Conservation (phyloP, 2,329 filamentous ascomycete genomes). For the Pseudonectria foliicola region DNA sequence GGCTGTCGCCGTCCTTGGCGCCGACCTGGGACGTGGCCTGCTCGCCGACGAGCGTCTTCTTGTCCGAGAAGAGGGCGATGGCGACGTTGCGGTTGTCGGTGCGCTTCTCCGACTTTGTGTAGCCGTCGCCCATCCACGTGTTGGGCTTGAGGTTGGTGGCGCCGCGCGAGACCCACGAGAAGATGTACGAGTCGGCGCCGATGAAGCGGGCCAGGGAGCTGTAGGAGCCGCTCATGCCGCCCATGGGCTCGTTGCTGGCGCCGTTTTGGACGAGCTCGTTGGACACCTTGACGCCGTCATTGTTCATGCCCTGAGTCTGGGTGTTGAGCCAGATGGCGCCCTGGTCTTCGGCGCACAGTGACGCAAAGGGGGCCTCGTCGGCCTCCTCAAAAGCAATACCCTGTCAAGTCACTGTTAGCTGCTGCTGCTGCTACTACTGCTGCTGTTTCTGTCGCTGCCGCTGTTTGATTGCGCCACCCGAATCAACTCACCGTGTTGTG, state of each 20-base stretch:
- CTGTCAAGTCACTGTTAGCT: too few relatives aligned
- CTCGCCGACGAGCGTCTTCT: constrained; percentile 46
- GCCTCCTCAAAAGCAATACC: constrained; percentile 57
- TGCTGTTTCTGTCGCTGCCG: too few relatives aligned
- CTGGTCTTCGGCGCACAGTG: constrained; percentile 55
- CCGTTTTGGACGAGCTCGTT: constrained; percentile 58
- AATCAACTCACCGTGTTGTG: constrained; percentile 49
- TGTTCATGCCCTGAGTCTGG: constrained; percentile 47
- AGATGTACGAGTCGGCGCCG: constrained; percentile 47
- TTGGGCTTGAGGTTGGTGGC: constrained; percentile 47
- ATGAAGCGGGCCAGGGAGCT: constrained; percentile 48
- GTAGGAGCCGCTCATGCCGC: constrained; percentile 58
- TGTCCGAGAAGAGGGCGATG: constrained; percentile 49
- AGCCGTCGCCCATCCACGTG: constrained; percentile 50
- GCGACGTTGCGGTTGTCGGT: constrained; percentile 54
- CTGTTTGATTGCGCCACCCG: too few relatives aligned
- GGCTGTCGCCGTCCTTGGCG: constrained; percentile 44
- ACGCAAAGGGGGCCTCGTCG: constrained; percentile 50
- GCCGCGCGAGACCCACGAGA: constrained; percentile 56
- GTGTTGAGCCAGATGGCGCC: constrained; percentile 60
- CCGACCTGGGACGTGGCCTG: constrained; percentile 49
- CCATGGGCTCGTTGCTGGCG: constrained; percentile 50
- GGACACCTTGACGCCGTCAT: constrained; percentile 49
- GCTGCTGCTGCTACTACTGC: too few relatives aligned
- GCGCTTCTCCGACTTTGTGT: constrained; percentile 44